phyloP scores from a whole-genome alignment of 1,284 basidiomycete genomes.

The Flammula alnicola region DNA sequence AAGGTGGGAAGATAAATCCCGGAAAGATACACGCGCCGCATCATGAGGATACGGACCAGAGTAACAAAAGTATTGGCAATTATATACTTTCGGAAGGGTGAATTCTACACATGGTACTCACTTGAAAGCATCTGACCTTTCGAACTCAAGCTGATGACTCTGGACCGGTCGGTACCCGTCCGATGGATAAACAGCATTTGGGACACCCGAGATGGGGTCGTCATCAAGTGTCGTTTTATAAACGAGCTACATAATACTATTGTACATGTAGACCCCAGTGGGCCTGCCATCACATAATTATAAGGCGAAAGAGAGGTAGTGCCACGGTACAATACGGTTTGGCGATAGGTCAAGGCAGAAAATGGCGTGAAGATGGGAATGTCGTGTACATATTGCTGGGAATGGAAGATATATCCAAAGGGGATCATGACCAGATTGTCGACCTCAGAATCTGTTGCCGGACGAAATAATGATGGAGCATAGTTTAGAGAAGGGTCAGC shows the following conservation, averaged over 20 bases:
- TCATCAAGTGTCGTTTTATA: too few relatives aligned
- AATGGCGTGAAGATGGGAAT: not conserved
- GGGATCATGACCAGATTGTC: not conserved
- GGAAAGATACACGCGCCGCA: too few relatives aligned
- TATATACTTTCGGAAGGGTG: too few relatives aligned
- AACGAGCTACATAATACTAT: constrained; percentile 7
- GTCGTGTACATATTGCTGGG: not conserved
- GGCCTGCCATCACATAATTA: constrained; percentile 14
- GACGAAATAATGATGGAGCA: constrained; percentile 25
- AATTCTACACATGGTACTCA: too few relatives aligned
- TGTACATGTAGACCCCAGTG: constrained; percentile 13
- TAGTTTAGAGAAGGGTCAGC: constrained; percentile 24
- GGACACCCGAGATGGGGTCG: too few relatives aligned
- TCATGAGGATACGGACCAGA: too few relatives aligned
- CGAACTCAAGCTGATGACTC: too few relatives aligned
- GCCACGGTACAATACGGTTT: not conserved
- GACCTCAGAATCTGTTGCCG: constrained; percentile 26
- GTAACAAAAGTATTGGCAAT: too few relatives aligned
- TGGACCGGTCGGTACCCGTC: too few relatives aligned
- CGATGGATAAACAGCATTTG: too few relatives aligned
- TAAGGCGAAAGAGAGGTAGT: constrained; percentile 4
- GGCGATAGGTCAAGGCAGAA: not conserved
- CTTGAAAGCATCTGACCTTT: too few relatives aligned
- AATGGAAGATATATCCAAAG: not conserved
- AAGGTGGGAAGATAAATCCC: too few relatives aligned